These are phyloP conservation scores for Sungouiella blattae DNA, from an alignment of 805 yeast genomes.

Conservation along the genomic window DNA sequence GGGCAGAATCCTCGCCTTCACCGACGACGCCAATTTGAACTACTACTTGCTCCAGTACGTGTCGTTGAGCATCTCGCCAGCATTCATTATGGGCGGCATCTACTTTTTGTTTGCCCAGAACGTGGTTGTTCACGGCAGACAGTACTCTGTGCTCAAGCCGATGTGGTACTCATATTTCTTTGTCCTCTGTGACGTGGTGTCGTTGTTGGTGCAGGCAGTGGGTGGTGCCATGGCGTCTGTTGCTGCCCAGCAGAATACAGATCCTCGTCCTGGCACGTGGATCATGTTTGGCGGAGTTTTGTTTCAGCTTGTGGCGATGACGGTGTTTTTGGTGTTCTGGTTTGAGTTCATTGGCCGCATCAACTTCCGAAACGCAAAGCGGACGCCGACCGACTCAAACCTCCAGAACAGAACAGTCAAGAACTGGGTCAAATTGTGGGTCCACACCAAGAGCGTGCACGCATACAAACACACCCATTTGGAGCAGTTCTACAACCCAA, in stretches of 20 bases:
- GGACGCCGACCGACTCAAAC: conserved; percentile 12
- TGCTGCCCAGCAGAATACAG: conserved; percentile 20
- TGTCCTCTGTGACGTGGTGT: conserved; percentile 34
- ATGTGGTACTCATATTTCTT: conserved; percentile 44
- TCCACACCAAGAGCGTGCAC: conserved; percentile 22
- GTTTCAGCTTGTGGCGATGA: conserved; percentile 38
- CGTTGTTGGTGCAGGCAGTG: conserved; percentile 36
- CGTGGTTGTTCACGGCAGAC: conserved; percentile 36
- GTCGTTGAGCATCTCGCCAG: conserved; percentile 38
- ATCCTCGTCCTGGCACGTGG: conserved; percentile 30
- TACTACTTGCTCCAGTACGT: conserved; percentile 32
- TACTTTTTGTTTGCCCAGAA: conserved; percentile 39
- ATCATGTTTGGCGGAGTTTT: conserved; percentile 38
- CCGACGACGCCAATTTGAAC: conserved; percentile 17
- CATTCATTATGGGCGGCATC: conserved; percentile 43
- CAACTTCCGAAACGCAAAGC: conserved; percentile 24
- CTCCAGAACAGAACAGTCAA: conserved; percentile 17
- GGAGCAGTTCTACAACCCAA: conserved; percentile 29
- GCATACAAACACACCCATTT: conserved; percentile 20
- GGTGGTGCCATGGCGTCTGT: conserved; percentile 37
- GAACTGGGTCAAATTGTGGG: conserved; percentile 27
- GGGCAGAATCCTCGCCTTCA: conserved; percentile 32
- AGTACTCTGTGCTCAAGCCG: conserved; percentile 36
- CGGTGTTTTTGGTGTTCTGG: conserved; percentile 33
- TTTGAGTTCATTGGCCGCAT: conserved; percentile 31